phyloP scores from a whole-genome alignment of 768 basidiomycete genomes.

The Boletus sensibilis region DNA sequence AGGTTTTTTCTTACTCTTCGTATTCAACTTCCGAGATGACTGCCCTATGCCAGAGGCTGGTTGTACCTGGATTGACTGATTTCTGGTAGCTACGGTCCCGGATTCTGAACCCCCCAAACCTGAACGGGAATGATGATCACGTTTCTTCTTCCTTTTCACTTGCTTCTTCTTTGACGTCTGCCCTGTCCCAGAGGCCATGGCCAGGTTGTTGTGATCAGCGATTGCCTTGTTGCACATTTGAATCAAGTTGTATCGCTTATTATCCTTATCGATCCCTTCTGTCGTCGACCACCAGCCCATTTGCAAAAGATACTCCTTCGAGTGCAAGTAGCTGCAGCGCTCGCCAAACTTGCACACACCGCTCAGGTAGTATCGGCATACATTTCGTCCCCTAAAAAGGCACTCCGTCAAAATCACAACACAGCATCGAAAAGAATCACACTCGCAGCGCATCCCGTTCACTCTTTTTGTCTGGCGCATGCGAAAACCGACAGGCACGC shows the following conservation, averaged over 20 bases:
- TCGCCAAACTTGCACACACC: conserved; percentile 39
- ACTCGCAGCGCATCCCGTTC: conserved; percentile 54
- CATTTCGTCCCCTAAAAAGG: conserved; percentile 48
- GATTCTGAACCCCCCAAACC: background rate
- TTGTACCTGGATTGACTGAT: background rate
- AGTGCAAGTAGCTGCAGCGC: conserved; percentile 50
- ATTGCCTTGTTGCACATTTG: background rate
- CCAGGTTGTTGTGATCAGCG: background rate
- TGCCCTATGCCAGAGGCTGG: background rate
- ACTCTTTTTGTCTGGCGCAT: conserved; percentile 56
- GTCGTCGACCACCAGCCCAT: conserved; percentile 46
- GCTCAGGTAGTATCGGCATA: conserved; percentile 44
- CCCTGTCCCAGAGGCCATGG: background rate
- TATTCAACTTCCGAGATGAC: background rate
- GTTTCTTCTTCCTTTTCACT: conserved; percentile 1
- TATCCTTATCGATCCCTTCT: conserved; percentile 6
- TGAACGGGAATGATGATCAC: background rate
- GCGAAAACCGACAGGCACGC: conserved; percentile 43
- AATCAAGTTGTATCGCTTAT: background rate
- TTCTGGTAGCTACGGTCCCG: background rate
- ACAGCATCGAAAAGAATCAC: background rate
- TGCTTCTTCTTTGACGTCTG: background rate
- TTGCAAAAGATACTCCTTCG: conserved; percentile 41
- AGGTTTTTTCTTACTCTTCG: background rate
- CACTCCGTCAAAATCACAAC: background rate